Conservation (phyloP, 768 basidiomycete genomes). For the Suillus fuscotomentosus region DNA sequence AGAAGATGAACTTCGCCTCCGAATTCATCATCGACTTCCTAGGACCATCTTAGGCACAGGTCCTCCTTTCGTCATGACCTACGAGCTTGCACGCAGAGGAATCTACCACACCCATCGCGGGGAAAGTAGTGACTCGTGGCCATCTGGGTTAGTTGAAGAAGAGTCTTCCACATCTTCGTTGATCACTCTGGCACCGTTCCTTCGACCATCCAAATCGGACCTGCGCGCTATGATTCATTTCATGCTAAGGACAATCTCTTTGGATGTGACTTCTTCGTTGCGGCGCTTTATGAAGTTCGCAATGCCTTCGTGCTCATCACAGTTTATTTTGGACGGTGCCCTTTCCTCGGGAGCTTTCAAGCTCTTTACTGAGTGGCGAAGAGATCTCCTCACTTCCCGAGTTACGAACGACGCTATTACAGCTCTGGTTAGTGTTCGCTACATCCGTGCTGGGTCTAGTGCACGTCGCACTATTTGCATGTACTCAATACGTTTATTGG, state of each 20-base stretch:
- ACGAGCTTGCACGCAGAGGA: slow-evolving; percentile 28
- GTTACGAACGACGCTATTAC: neutral
- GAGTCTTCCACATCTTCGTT: slow-evolving; percentile 45
- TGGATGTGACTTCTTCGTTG: slow-evolving; percentile 14
- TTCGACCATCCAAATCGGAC: slow-evolving; percentile 13
- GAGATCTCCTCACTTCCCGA: slow-evolving; percentile 7
- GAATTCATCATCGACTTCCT: slow-evolving; percentile 52
- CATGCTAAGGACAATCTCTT: slow-evolving; percentile 20
- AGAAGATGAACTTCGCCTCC: slow-evolving; percentile 48
- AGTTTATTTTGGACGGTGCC: slow-evolving; percentile 18
- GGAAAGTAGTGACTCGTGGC: slow-evolving; percentile 12
- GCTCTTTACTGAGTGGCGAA: slow-evolving; percentile 16
- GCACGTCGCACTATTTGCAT: slow-evolving; percentile 8
- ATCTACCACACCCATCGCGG: slow-evolving; percentile 7
- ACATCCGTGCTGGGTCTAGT: slow-evolving; percentile 16
- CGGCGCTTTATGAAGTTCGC: slow-evolving; percentile 21
- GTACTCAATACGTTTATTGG: slow-evolving; percentile 22
- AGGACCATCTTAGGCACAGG: slow-evolving; percentile 6
- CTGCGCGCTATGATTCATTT: slow-evolving; percentile 27
- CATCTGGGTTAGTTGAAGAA: slow-evolving; percentile 47
- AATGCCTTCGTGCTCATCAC: slow-evolving; percentile 13
- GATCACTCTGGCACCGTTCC: slow-evolving; percentile 38
- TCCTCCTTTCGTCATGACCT: slow-evolving; percentile 9
- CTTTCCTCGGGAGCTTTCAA: slow-evolving; percentile 12
- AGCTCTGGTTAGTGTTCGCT: slow-evolving; percentile 28